Conservation (phyloP, 371 early-diverging fungal species). For the Conidiobolus incongruus region DNA sequence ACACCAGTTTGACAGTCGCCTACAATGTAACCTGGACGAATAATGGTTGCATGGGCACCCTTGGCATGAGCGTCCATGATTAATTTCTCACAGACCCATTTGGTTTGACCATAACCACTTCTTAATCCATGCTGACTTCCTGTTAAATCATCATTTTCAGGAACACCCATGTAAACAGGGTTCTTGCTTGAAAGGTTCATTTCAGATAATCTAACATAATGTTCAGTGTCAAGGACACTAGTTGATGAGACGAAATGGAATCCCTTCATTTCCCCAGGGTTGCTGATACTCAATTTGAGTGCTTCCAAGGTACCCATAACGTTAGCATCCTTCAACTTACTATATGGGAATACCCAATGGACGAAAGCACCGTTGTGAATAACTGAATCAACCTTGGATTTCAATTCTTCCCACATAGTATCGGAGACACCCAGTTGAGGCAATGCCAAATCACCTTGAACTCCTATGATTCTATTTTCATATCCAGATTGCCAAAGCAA, state of each 20-base stretch:
- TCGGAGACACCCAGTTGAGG: conserved; percentile 51
- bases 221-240: conserved; percentile 73
- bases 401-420: conserved; percentile 38
- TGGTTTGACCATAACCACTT: conserved; percentile 92
- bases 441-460: conserved; percentile 63
- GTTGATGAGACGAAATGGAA: conserved; percentile 92
- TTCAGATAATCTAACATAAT: conserved; percentile 46
- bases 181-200: conserved; percentile 6
- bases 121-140: conserved; percentile 58
- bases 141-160: conserved; percentile 69
- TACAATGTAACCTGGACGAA: conserved; percentile 90
- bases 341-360: conserved; percentile 96
- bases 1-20: conserved; percentile 78
- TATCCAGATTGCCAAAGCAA: conserved; percentile 53
- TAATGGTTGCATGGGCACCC: conserved; percentile 73
- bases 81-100: conserved; percentile 93
- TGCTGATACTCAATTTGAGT: conserved; percentile 32
- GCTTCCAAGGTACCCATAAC: conserved; percentile 74
- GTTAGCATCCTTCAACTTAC: conserved; percentile 76
- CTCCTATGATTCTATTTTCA: conserved; percentile 36
- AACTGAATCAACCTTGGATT: conserved; percentile 41
- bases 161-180: conserved; percentile 19
- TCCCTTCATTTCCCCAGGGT: conserved; percentile 47
- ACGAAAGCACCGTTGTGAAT: conserved; percentile 95
- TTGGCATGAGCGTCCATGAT: conserved; percentile 52